Conservation (phyloP, 305 asterid species). For the Striga hermonthica region DNA sequence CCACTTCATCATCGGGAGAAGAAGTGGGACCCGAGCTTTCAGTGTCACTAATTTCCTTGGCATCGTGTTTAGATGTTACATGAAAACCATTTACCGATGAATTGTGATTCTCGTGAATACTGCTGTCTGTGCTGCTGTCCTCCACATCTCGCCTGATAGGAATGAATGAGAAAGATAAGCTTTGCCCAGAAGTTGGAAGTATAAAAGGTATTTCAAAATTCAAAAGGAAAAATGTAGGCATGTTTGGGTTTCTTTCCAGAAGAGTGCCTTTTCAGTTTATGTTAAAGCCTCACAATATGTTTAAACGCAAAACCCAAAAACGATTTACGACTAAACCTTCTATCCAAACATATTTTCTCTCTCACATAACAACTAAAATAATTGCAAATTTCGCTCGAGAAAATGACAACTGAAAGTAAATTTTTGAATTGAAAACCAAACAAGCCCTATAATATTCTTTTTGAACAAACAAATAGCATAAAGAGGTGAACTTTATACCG, state of each 20-base stretch:
- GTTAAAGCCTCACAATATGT: no score
- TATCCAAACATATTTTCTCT: not conserved
- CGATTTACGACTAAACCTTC: not conserved
- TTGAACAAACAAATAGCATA: constrained; percentile 18
- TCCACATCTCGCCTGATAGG: constrained; percentile 44
- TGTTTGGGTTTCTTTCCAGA: not conserved
- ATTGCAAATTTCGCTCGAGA: not conserved
- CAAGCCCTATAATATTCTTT: constrained; percentile 4
- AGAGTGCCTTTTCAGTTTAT: not conserved
- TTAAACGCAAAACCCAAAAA: not conserved
- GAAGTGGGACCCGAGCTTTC: constrained; percentile 13
- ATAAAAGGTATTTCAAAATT: not conserved
- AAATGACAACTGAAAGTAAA: constrained; percentile 11
- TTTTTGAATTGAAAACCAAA: not conserved
- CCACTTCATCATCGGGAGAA: constrained; percentile 41
- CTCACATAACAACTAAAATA: not conserved
- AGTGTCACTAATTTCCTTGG: constrained; percentile 22
- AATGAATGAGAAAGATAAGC: constrained; percentile 26
- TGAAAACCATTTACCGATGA: constrained; percentile 42
- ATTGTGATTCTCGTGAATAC: constrained; percentile 46
- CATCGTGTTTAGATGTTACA: constrained; percentile 27
- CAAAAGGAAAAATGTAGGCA: not conserved
- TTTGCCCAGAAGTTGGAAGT: constrained; percentile 8
- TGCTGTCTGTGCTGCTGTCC: constrained; percentile 44
- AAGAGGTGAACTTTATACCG: constrained; percentile 47